These are phyloP conservation scores for Stephania japonica DNA, from an alignment of 164 flowering plant species.

Conservation along the genomic window DNA sequence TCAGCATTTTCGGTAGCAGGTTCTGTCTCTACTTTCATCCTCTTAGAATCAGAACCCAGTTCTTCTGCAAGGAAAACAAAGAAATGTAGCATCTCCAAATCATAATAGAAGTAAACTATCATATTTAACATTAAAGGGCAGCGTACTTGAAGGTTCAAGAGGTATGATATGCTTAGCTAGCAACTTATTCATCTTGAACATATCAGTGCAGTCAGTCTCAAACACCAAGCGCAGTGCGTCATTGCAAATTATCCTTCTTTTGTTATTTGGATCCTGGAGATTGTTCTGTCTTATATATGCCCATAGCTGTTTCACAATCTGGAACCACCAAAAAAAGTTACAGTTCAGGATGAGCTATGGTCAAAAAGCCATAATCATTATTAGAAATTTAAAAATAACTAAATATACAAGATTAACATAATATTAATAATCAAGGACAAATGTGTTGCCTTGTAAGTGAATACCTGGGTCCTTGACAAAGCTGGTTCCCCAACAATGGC, in stretches of 20 bases:
- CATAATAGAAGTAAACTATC: not conserved
- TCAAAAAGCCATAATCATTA: not conserved
- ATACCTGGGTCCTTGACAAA: constrained; percentile 87
- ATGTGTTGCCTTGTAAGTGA: not conserved
- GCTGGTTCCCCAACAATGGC: constrained; percentile 80
- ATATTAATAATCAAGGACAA: not conserved
- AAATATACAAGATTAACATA: not conserved
- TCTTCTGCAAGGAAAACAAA: constrained; percentile 42
- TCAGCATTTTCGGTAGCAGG: constrained; percentile 35
- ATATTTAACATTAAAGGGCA: not conserved
- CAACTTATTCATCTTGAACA: constrained; percentile 80
- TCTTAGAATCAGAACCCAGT: constrained; percentile 45
- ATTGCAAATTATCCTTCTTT: constrained; percentile 89
- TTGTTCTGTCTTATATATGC: constrained; percentile 88
- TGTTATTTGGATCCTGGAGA: constrained; percentile 96
- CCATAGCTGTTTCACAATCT: constrained; percentile 98
- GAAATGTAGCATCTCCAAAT: not conserved
- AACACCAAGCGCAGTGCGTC: constrained; percentile 79
- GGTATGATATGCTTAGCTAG: constrained; percentile 56
- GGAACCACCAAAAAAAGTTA: constrained; percentile 5
- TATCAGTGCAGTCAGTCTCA: constrained; percentile 93
- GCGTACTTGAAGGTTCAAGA: constrained; percentile 74
- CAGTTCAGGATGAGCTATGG: not conserved
- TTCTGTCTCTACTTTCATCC: constrained; percentile 43
- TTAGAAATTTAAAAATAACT: not conserved